Evolutionary conservation across 768 basidiomycete genomes (phyloP).

Genomic region (Lentinula raphanica): DNA sequence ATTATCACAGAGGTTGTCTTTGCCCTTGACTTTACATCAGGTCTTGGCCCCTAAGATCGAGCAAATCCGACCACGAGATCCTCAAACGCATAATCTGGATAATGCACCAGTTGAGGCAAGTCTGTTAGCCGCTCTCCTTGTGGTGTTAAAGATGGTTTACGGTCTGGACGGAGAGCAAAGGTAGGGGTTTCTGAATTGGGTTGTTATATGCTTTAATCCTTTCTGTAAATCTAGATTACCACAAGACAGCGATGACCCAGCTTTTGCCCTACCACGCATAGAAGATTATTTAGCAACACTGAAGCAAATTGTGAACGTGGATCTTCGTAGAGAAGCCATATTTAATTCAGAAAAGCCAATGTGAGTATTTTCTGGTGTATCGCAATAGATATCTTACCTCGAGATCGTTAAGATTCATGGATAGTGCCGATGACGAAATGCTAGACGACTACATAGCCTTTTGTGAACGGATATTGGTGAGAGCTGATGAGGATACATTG

Average conservation of each 20-base stretch:
- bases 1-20: conserved; percentile 46
- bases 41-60: conserved; percentile 40
- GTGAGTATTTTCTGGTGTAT: conserved; percentile 30
- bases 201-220: conserved; percentile 10
- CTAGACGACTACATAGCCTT: conserved; percentile 66
- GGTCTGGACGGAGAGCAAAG: conserved; percentile 69
- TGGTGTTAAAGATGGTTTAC: conserved; percentile 81
- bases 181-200: conserved; percentile 27
- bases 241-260: conserved; percentile 46
- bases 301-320: conserved; percentile 29
- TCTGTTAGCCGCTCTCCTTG: conserved; percentile 52
- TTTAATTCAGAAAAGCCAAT: conserved; percentile 40
- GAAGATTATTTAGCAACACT: conserved; percentile 44
- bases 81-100: conserved; percentile 49
- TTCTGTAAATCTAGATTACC: conserved; percentile 33
- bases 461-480: conserved; percentile 50
- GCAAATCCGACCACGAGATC: conserved; percentile 32
- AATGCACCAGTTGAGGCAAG: conserved; percentile 65
- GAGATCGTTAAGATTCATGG: conserved; percentile 40
- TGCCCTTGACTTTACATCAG: conserved; percentile 57
- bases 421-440: conserved; percentile 43
- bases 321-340: conserved; percentile 25
- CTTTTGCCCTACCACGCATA: conserved; percentile 49
- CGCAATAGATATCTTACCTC: conserved; percentile 5
- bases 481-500: conserved; percentile 24